Percentiles rank a stretch among this genome's conserved stretches.
phyloP scores from a whole-genome alignment of 2,329 filamentous ascomycete species.

The Pseudohalonectria lignicola region DNA sequence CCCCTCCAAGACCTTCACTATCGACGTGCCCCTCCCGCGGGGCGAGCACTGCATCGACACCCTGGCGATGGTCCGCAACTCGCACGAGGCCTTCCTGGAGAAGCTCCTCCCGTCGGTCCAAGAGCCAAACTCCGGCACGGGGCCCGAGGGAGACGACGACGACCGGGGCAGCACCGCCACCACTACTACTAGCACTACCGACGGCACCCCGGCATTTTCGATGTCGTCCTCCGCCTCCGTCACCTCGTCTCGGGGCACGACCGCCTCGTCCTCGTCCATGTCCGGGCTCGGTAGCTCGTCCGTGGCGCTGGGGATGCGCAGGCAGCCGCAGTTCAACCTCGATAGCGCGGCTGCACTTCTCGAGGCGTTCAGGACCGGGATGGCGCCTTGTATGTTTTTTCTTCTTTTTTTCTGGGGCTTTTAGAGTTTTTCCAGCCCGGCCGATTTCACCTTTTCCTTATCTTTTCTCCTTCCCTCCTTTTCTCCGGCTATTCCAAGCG shows the following conservation, averaged over 20 bases:
- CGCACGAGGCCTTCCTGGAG: slow-evolving; percentile 31
- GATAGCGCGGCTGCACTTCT: slow-evolving; percentile 38
- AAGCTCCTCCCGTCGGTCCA: slow-evolving; percentile 21
- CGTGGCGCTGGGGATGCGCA: slow-evolving; percentile 24
- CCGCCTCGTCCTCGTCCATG: not conserved
- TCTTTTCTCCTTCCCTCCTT: too few relatives aligned
- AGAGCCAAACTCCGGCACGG: not conserved
- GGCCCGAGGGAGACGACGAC: slow-evolving; percentile 8
- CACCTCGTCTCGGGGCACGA: too few relatives aligned
- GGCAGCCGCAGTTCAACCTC: slow-evolving; percentile 44
- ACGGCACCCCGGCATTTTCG: too few relatives aligned
- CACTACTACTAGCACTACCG: too few relatives aligned
- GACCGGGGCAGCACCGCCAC: slow-evolving; percentile 8
- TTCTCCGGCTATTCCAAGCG: too few relatives aligned
- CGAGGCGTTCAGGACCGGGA: slow-evolving; percentile 25
- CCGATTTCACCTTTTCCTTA: too few relatives aligned
- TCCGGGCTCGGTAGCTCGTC: slow-evolving; percentile 1
- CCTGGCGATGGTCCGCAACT: slow-evolving; percentile 29
- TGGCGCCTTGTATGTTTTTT: too few relatives aligned
- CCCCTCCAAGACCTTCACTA: slow-evolving; percentile 39
- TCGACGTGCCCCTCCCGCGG: slow-evolving; percentile 36
- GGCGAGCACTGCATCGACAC: slow-evolving; percentile 24
- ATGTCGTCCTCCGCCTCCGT: too few relatives aligned
- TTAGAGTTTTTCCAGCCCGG: too few relatives aligned
- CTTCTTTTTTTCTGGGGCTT: too few relatives aligned